Conservation (phyloP, 1,284 basidiomycete genomes). For the Fomitopsis betulina region DNA sequence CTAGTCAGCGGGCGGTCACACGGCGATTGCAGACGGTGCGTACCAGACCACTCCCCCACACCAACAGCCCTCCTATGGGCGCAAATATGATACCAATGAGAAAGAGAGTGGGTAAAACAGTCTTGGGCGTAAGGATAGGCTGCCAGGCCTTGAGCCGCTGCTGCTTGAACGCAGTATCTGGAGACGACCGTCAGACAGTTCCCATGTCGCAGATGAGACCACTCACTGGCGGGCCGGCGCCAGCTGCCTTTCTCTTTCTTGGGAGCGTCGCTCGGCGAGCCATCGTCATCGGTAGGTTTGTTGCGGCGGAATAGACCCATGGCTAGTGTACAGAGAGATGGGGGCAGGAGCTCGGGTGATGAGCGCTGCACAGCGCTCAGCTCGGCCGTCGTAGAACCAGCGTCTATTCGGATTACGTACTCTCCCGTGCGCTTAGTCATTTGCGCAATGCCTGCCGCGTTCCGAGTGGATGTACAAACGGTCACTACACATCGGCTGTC, state of each 20-base stretch:
- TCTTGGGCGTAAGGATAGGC: conserved; percentile 96
- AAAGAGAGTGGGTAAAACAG: conserved; percentile 94
- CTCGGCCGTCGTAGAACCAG: not conserved
- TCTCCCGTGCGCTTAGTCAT: not conserved
- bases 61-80: conserved; percentile 90
- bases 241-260: conserved; percentile 88
- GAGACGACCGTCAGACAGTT: conserved; percentile 1
- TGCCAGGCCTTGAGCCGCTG: conserved; percentile 99
- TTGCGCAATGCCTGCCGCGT: too few species aligned
- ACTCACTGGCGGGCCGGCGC: conserved; percentile 83
- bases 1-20: not conserved
- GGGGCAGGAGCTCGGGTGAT: conserved; percentile 8
- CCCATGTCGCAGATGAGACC: conserved; percentile 14
- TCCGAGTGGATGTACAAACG: too few species aligned
- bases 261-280: conserved; percentile 18
- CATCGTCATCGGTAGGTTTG: conserved; percentile 19
- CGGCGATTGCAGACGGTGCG: conserved; percentile 17
- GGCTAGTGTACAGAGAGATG: conserved; percentile 12
- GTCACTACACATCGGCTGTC: too few species aligned
- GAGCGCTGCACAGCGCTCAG: not conserved
- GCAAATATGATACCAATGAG: conserved; percentile 93
- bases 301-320: conserved; percentile 38
- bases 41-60: conserved; percentile 81
- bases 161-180: conserved; percentile 98
- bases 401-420: not conserved